Evolutionary conservation across 768 basidiomycete genomes (phyloP).

Genomic region (Naganishia friedmannii): DNA sequence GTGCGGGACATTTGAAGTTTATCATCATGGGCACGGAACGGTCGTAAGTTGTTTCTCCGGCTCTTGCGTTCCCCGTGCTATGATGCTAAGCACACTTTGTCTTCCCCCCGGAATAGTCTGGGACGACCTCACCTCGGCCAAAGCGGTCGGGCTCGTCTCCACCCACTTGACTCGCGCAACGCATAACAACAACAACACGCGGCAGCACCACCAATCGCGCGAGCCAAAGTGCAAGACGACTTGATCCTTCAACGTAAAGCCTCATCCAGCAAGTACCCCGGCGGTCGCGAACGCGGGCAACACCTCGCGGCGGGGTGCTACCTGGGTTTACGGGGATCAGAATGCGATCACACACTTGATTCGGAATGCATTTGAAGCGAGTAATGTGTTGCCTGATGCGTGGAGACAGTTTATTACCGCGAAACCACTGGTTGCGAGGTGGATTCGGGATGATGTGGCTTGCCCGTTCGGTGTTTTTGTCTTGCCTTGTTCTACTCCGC

Average conservation of each 20-base stretch:
- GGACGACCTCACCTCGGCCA: conserved; percentile 49
- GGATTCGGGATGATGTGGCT: no score
- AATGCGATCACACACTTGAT: conserved; percentile 51
- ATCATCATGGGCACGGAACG: conserved; percentile 50
- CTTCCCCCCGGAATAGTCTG: no score
- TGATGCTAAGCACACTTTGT: no score
- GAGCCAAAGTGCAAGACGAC: not conserved
- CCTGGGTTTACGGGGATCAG: conserved; percentile 45
- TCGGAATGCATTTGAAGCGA: conserved; percentile 38
- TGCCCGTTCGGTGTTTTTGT: no score
- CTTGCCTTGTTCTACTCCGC: no score
- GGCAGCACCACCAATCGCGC: not conserved
- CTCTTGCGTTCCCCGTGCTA: no score
- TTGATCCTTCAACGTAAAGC: not conserved
- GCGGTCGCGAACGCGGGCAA: not conserved
- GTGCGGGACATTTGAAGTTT: conserved; percentile 45
- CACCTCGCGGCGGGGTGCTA: not conserved
- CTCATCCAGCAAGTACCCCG: not conserved
- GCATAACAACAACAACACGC: no score
- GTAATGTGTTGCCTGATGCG: no score
- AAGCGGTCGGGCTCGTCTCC: conserved; percentile 44
- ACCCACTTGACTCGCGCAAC: conserved; percentile 40
- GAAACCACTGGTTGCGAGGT: no score
- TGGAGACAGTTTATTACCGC: no score
- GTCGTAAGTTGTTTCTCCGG: conserved; percentile 49